These are phyloP conservation scores for Aspergillus proliferans DNA, from an alignment of 2,329 filamentous ascomycete species.

Conservation along the genomic window DNA sequence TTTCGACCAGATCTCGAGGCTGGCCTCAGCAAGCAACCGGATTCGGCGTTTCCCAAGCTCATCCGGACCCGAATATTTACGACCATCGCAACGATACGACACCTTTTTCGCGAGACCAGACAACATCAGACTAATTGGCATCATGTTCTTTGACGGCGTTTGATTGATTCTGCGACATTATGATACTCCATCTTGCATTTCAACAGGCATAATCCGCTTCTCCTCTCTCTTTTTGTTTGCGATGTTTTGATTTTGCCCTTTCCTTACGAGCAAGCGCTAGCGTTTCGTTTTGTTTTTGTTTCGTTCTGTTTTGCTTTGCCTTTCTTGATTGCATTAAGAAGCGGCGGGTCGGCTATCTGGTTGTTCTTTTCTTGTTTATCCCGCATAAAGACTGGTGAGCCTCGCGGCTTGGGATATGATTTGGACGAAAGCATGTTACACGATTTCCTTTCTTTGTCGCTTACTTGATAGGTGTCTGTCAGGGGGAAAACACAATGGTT, in stretches of 20 bases:
- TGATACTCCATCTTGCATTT: constrained; percentile 33
- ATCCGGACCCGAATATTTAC: constrained; percentile 41
- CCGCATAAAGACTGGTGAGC: constrained; percentile 44
- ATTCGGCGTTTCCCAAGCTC: constrained; percentile 11
- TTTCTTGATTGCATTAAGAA: constrained; percentile 36
- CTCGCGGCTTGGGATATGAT: constrained; percentile 44
- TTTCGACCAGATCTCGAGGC: constrained; percentile 17
- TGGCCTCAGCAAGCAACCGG: constrained; percentile 9
- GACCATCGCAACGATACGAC: constrained; percentile 28
- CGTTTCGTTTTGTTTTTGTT: constrained; percentile 36
- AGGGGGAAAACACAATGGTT: constrained; percentile 3
- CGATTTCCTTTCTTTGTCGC: constrained; percentile 28
- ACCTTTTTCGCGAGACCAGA: constrained; percentile 30
- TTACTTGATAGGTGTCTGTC: background rate
- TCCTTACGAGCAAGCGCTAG: constrained; percentile 47
- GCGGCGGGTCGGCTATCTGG: constrained; percentile 44
- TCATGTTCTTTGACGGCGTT: constrained; percentile 47
- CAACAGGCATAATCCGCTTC: constrained; percentile 12
- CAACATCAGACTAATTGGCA: constrained; percentile 43
- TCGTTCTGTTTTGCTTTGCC: background rate
- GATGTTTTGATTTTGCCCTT: constrained; percentile 24
- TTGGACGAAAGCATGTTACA: constrained; percentile 34
- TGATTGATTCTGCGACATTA: constrained; percentile 41
- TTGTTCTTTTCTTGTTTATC: constrained; percentile 31
- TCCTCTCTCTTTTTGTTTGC: background rate